These are phyloP conservation scores for Peronospora tabacina DNA, from an alignment of 352 stramenopile genomes.

Conservation along the genomic window DNA sequence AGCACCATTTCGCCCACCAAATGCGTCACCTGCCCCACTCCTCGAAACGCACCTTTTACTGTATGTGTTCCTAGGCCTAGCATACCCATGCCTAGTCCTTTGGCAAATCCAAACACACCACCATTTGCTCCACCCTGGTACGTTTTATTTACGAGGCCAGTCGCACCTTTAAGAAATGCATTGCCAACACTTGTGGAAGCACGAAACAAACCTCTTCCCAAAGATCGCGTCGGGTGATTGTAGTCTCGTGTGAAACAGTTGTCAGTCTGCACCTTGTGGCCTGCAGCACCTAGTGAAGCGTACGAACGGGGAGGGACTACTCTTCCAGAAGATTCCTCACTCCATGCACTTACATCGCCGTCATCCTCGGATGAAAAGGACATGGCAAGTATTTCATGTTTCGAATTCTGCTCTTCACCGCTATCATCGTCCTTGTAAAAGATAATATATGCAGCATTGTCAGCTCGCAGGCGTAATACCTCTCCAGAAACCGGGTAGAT, in stretches of 20 bases:
- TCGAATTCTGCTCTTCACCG: constrained; percentile 31
- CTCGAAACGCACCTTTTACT: constrained; percentile 79
- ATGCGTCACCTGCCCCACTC: constrained; percentile 81
- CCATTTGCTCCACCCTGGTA: constrained; percentile 79
- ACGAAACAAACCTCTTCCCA: constrained; percentile 70
- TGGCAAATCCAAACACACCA: constrained; percentile 83
- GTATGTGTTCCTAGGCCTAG: constrained; percentile 76
- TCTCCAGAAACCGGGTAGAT: constrained; percentile 74
- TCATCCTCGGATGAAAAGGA: constrained; percentile 47
- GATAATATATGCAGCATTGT: constrained; percentile 82
- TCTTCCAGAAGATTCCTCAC: constrained; percentile 29
- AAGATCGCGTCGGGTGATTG: constrained; percentile 66
- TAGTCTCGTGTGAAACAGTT: constrained; percentile 83
- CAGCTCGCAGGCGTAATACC: constrained; percentile 57
- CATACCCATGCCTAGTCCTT: constrained; percentile 83
- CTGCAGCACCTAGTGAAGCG: constrained; percentile 64
- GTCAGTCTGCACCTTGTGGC: constrained; percentile 81
- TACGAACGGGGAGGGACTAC: constrained; percentile 57
- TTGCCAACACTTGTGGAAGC: constrained; percentile 81
- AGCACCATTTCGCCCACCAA: constrained; percentile 84
- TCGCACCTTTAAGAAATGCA: constrained; percentile 76
- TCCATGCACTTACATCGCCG: constrained; percentile 29
- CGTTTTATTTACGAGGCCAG: constrained; percentile 78
- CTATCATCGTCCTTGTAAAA: constrained; percentile 78
- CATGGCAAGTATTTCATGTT: constrained; percentile 36